phyloP scores from a whole-genome alignment of 2,329 filamentous ascomycete genomes.

The Stagonosporopsis rhizophila region DNA sequence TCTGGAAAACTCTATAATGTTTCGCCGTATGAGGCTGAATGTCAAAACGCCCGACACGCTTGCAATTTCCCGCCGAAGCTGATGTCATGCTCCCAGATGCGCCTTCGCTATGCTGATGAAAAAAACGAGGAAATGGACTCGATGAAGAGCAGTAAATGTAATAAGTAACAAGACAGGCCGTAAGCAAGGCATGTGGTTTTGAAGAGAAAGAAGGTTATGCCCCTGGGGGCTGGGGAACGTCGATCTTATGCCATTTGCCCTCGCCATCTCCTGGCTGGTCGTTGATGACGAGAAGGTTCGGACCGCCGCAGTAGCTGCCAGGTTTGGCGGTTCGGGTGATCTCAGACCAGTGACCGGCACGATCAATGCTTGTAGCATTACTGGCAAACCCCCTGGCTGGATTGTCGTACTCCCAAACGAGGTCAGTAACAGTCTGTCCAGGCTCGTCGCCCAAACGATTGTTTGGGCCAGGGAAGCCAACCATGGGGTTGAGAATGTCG shows the following conservation, averaged over 20 bases:
- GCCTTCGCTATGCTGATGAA: slow-evolving; percentile 36
- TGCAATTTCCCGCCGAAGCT: slow-evolving; percentile 6
- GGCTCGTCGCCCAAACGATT: slow-evolving; percentile 66
- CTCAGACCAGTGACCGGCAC: slow-evolving; percentile 42
- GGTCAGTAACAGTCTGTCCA: slow-evolving; percentile 62
- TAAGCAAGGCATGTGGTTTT: slow-evolving; percentile 19
- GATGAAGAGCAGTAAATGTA: background rate
- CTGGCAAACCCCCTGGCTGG: slow-evolving; percentile 30
- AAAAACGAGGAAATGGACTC: background rate
- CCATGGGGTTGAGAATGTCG: slow-evolving; percentile 62
- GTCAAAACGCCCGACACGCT: slow-evolving; percentile 11
- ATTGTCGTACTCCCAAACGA: slow-evolving; percentile 58
- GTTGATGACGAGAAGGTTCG: slow-evolving; percentile 60
- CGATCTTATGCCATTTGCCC: slow-evolving; percentile 44
- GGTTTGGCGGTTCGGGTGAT: slow-evolving; percentile 56
- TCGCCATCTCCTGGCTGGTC: slow-evolving; percentile 42
- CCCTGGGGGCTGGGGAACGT: slow-evolving; percentile 30
- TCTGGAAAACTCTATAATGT: background rate
- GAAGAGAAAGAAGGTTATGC: slow-evolving; percentile 12
- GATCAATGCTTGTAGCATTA: slow-evolving; percentile 35
- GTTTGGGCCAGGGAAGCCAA: slow-evolving; percentile 66
- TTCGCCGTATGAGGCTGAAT: slow-evolving; percentile 4
- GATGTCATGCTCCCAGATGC: slow-evolving; percentile 21
- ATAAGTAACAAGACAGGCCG: slow-evolving; percentile 6
- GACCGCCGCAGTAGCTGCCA: slow-evolving; percentile 64